These are phyloP conservation scores for Coleophoma eucalyptorum DNA, from an alignment of 2,329 filamentous ascomycete species.

Conservation along the genomic window DNA sequence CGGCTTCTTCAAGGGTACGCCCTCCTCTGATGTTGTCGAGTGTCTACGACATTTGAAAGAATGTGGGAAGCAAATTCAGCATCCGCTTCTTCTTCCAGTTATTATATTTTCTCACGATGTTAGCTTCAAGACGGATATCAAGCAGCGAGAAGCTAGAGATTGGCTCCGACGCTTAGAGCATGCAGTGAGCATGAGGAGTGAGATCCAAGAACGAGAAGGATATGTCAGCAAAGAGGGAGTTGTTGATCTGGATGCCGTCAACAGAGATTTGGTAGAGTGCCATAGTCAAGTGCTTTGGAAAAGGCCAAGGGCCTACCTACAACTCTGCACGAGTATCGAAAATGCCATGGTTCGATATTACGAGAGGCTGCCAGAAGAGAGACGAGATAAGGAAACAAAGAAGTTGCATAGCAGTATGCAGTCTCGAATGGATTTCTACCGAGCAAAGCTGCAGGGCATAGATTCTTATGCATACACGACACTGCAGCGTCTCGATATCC, in stretches of 20 bases:
- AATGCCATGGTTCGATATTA: conserved; percentile 26
- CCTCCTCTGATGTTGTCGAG: conserved; percentile 49
- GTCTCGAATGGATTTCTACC: conserved; percentile 55
- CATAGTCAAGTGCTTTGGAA: conserved; percentile 62
- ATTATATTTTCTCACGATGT: conserved; percentile 59
- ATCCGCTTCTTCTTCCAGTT: conserved; percentile 57
- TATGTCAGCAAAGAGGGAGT: conserved; percentile 43
- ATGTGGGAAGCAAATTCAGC: conserved; percentile 49
- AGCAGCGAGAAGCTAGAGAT: conserved; percentile 58
- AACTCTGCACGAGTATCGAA: conserved; percentile 47
- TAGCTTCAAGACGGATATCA: conserved; percentile 51
- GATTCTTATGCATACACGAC: conserved; percentile 62
- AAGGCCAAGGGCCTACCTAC: conserved; percentile 57
- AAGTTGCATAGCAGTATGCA: conserved; percentile 49
- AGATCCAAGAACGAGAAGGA: conserved; percentile 33
- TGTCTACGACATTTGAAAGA: conserved; percentile 47
- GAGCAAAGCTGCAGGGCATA: conserved; percentile 55
- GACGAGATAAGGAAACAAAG: conserved; percentile 27
- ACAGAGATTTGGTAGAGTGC: conserved; percentile 60
- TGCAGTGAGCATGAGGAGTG: conserved; percentile 55
- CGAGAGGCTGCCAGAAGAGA: conserved; percentile 10
- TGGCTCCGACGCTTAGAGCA: conserved; percentile 60
- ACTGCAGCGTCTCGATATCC: conserved; percentile 55
- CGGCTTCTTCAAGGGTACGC: conserved; percentile 59
- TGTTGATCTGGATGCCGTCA: conserved; percentile 57